A percentile compares a stretch with the other conserved stretches of the same genome.
phyloP scores from a whole-genome alignment of 192 early-diverging fungal species.

The Tieghemiomyces parasiticus region DNA sequence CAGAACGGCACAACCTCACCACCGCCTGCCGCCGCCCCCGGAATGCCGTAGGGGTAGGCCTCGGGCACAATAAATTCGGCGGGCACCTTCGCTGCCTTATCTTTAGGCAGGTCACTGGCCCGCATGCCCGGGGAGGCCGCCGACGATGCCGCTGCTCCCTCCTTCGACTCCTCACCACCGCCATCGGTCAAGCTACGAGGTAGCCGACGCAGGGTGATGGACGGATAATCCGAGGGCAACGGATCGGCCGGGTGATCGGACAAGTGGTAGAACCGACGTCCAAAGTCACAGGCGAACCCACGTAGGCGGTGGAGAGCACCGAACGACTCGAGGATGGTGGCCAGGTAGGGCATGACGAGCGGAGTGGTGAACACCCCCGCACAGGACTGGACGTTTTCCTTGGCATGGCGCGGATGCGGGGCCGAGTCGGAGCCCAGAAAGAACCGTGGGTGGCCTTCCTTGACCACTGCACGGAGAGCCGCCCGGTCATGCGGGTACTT shows the following conservation, averaged over 20 bases:
- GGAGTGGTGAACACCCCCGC: conserved; percentile 93
- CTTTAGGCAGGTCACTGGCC: conserved; percentile 20
- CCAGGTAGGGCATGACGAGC: conserved; percentile 69
- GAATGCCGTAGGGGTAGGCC: conserved; percentile 28
- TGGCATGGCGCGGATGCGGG: conserved; percentile 75
- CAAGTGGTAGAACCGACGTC: conserved; percentile 73
- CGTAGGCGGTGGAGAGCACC: conserved; percentile 67
- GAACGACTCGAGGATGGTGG: conserved; percentile 73
- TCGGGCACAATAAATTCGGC: conserved; percentile 33
- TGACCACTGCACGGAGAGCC: conserved; percentile 68
- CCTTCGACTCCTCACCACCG: too few species aligned
- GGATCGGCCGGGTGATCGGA: conserved; percentile 21
- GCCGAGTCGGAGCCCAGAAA: conserved; percentile 96
- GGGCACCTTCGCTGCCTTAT: conserved; percentile 27
- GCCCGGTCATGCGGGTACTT: conserved; percentile 85
- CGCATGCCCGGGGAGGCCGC: not conserved
- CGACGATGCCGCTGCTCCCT: too few species aligned
- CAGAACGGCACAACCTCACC: conserved; percentile 59
- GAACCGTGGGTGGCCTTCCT: conserved; percentile 84
- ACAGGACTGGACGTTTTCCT: conserved; percentile 65
- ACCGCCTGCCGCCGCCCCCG: conserved; percentile 27
- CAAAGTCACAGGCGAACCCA: conserved; percentile 73
- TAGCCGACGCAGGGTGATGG: too few species aligned
- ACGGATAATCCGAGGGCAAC: not conserved
- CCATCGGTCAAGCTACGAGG: too few species aligned